These are phyloP conservation scores for Russula brevipes DNA, from an alignment of 768 basidiomycete genomes.

Conservation along the genomic window DNA sequence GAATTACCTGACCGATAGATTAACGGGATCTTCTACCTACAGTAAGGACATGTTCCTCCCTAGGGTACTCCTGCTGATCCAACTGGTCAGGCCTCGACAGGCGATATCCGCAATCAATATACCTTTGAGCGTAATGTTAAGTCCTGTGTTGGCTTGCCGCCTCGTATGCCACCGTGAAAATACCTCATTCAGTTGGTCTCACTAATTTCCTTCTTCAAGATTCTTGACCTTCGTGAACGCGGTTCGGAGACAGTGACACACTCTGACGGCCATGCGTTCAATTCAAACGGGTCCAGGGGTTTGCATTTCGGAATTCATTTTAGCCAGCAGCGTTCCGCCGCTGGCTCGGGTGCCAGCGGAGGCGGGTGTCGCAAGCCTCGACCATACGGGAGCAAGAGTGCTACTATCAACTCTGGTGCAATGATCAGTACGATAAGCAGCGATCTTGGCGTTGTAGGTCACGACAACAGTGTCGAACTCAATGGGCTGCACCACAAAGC, in stretches of 20 bases:
- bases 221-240: conserved; percentile 76
- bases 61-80: conserved; percentile 21
- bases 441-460: conserved; percentile 18
- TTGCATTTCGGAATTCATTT: conserved; percentile 24
- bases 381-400: conserved; percentile 7
- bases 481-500: conserved; percentile 28
- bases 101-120: conserved; percentile 81
- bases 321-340: conserved; percentile 22
- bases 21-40: conserved; percentile 83
- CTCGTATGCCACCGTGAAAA: conserved; percentile 41
- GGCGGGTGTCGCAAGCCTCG: conserved; percentile 14
- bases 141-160: conserved; percentile 73
- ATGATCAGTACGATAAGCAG: conserved; percentile 23
- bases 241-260: conserved; percentile 74
- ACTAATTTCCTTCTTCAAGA: conserved; percentile 37
- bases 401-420: conserved; percentile 20
- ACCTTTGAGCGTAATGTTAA: conserved; percentile 79
- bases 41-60: conserved; percentile 41
- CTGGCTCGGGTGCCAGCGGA: conserved; percentile 17
- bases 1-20: conserved; percentile 36
- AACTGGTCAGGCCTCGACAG: conserved; percentile 57
- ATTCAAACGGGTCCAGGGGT: conserved; percentile 19
- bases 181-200: not conserved
- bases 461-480: conserved; percentile 22
- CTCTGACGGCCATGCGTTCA: conserved; percentile 35